Evolutionary conservation across 2,329 filamentous ascomycete genomes (phyloP), one percentile per base, ranked within the genome.

Genomic region (Pezicula carpinea): DNA sequence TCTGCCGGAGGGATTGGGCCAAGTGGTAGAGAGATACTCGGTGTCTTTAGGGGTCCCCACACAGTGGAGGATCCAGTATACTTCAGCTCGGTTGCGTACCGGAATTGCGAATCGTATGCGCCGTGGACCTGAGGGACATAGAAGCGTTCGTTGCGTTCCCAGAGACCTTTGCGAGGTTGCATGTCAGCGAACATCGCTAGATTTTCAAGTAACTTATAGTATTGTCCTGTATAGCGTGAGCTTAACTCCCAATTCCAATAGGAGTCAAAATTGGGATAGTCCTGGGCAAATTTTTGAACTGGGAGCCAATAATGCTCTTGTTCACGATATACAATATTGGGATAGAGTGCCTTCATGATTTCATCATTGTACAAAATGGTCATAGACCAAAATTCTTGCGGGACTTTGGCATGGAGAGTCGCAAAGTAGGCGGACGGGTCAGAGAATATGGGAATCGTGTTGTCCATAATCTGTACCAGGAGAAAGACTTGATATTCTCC

Each of bases 401-500:
- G 87, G 1, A 91, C 79, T 48, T 79, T 77, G 41, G 79, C 73
- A 15, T 75, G 66, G 5, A 90, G 70, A 3, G 83, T 73, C 18
- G 73, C 67, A 29, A 80, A 69, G 59, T 89, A 86, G 2, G 76
- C 71, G 22, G 72, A 68, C 10, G 75, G 65, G 54, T 80, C 73
- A n/a, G 76, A 73, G 66, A 79, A 84, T 39, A 87, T 80, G 18
- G 75, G 70, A 13, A 73, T 66, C 3, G 70, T 68, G 40, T 73
- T 68, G 46, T 85, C 80, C 64, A 87, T 89, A 66, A 90, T 83
- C 52, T 95, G 87, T 13, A 95, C 79, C 21, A 95, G 75, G 23
- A 95, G 71, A 60, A 88, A 87, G 1, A 93, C 82, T 56, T 90
- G 80, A 60, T 90, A 95, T 66, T 91, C 82, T 31, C 87, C 88